These are phyloP conservation scores for Allantophomopsis lycopodina DNA, from an alignment of 2,329 filamentous ascomycete genomes.

Conservation along the genomic window DNA sequence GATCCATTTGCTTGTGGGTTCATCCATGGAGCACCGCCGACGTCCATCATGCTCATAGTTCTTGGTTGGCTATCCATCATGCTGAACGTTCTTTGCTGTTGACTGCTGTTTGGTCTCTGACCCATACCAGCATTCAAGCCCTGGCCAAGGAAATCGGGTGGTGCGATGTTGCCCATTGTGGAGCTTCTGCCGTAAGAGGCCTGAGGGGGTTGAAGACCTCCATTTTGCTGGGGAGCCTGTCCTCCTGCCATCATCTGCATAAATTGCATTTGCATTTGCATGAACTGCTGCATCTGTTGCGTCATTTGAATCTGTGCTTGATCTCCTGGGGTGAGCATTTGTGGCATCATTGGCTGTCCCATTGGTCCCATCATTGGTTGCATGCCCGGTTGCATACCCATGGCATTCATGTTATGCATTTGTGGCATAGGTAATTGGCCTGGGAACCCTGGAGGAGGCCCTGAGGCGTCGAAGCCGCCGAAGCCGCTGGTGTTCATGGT, in stretches of 20 bases:
- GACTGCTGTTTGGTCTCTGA: conserved; percentile 8
- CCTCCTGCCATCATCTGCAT: conserved; percentile 63
- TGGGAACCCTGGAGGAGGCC: conserved; percentile 8
- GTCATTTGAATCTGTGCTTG: conserved; percentile 70
- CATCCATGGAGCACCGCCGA: conserved; percentile 42
- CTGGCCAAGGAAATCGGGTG: conserved; percentile 2
- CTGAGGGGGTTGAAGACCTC: conserved; percentile 10
- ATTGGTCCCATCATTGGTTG: conserved; percentile 16
- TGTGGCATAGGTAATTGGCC: background rate
- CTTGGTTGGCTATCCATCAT: background rate
- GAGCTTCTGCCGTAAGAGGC: conserved; percentile 4
- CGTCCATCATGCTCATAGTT: conserved; percentile 77
- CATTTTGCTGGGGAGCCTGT: conserved; percentile 8
- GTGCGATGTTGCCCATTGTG: conserved; percentile 6
- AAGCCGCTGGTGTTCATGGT: conserved; percentile 30
- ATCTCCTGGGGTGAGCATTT: conserved; percentile 39
- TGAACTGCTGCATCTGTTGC: conserved; percentile 75
- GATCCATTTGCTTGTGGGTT: conserved; percentile 11
- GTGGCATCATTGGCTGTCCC: conserved; percentile 14
- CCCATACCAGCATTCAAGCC: conserved; percentile 1
- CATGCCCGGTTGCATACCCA: conserved; percentile 14
- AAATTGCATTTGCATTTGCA: conserved; percentile 92
- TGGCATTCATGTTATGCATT: conserved; percentile 6
- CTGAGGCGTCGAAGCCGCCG: conserved; percentile 17
- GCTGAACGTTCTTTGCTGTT: conserved; percentile 21